Evolutionary conservation across 306 rosid species (phyloP).

Genomic region (Cucurbita pepo): DNA sequence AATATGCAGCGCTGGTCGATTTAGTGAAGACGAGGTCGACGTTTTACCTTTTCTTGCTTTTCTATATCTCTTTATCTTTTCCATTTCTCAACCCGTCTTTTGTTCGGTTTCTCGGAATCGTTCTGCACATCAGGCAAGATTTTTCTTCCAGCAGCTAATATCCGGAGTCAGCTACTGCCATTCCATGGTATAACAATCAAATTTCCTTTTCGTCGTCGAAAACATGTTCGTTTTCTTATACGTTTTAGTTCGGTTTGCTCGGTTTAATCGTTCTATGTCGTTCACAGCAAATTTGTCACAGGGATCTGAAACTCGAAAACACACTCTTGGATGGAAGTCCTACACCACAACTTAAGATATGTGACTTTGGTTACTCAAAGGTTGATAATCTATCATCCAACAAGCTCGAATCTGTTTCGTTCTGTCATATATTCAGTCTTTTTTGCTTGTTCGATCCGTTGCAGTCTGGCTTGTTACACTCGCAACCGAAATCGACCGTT

Average conservation of each 20-base stretch:
- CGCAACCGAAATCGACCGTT: constrained; percentile 76
- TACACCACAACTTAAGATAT: constrained; percentile 68
- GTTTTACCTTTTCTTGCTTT: constrained; percentile 4
- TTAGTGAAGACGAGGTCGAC: constrained; percentile 82
- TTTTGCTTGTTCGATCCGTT: neutral
- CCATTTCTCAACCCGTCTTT: neutral
- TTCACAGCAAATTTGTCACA: constrained; percentile 76
- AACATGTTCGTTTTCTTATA: neutral
- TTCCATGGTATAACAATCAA: constrained; percentile 39
- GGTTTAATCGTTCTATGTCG: neutral
- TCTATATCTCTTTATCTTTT: neutral
- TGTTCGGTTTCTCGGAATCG: neutral
- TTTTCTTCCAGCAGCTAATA: constrained; percentile 92
- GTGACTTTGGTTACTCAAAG: constrained; percentile 97
- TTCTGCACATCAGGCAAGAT: constrained; percentile 57
- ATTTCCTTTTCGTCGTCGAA: neutral
- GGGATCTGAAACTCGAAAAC: constrained; percentile 92
- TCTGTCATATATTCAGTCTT: neutral
- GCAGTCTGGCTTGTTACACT: constrained; percentile 75
- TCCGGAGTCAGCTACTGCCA: constrained; percentile 95
- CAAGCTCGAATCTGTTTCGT: neutral
- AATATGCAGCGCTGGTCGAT: constrained; percentile 62
- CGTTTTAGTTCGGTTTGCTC: neutral
- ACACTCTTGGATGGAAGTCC: constrained; percentile 80
- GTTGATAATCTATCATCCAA: neutral